These are phyloP conservation scores for Peltaster fructicola DNA, from an alignment of 2,329 filamentous ascomycete species.

Conservation along the genomic window DNA sequence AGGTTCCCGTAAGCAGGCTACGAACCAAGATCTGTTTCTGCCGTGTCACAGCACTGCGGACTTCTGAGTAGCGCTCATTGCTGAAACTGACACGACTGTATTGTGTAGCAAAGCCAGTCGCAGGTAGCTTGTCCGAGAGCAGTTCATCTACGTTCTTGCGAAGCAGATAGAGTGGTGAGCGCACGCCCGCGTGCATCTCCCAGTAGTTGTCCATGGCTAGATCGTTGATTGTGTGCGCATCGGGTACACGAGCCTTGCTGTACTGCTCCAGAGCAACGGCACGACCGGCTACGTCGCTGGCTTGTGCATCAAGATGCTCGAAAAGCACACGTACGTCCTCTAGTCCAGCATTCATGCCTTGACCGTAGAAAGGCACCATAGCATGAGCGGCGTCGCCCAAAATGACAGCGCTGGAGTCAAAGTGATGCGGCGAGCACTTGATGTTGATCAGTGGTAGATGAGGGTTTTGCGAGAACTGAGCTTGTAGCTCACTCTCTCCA, in stretches of 20 bases:
- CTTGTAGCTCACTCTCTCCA: slow-evolving; percentile 45
- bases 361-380: slow-evolving; percentile 96
- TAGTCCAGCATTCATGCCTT: slow-evolving; percentile 92
- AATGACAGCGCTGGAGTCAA: slow-evolving; percentile 57
- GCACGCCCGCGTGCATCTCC: slow-evolving; percentile 82
- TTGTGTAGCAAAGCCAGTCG: slow-evolving; percentile 76
- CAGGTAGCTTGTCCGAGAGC: slow-evolving; percentile 57
- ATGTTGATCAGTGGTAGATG: slow-evolving; percentile 87
- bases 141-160: slow-evolving; percentile 78
- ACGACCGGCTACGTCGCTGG: slow-evolving; percentile 22
- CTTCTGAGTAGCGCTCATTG: slow-evolving; percentile 77
- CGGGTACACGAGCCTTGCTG: slow-evolving; percentile 51
- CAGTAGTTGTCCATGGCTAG: slow-evolving; percentile 79
- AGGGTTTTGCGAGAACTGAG: slow-evolving; percentile 65
- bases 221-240: slow-evolving; percentile 82
- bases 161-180: slow-evolving; percentile 56
- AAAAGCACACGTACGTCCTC: slow-evolving; percentile 89
- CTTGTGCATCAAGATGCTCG: slow-evolving; percentile 55
- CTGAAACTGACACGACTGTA: slow-evolving; percentile 87
- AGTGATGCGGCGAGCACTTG: slow-evolving; percentile 83
- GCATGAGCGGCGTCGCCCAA: slow-evolving; percentile 90
- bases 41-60: slow-evolving; percentile 49
- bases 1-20: slow-evolving; percentile 25
- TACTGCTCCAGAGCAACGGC: slow-evolving; percentile 50
- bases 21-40: slow-evolving; percentile 38